These are phyloP conservation scores for Apiotrichum gracile DNA, from an alignment of 1,284 basidiomycete species.

Conservation along the genomic window DNA sequence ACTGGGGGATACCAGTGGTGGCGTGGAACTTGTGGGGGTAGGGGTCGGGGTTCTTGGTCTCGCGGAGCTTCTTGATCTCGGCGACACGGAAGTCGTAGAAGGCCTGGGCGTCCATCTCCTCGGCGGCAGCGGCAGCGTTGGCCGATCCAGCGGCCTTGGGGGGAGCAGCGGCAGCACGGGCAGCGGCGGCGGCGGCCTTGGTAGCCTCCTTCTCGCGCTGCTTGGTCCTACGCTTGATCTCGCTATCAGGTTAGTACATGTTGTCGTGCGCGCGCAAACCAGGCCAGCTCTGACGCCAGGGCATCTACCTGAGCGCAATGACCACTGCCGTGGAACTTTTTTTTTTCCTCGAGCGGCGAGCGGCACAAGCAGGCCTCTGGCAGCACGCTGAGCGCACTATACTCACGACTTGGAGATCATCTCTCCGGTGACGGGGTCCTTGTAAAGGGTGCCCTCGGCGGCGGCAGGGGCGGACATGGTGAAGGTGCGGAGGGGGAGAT, in stretches of 20 bases:
- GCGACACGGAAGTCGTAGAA: constrained; percentile 91
- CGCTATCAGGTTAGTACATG: constrained; percentile 52
- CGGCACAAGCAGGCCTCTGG: background rate
- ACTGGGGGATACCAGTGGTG: constrained; percentile 67
- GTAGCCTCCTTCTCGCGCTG: constrained; percentile 74
- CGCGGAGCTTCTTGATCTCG: constrained; percentile 78
- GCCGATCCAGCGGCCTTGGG: constrained; percentile 36
- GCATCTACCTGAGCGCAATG: background rate
- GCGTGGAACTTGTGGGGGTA: constrained; percentile 99
- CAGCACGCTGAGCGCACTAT: too few species aligned
- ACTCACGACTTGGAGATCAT: constrained; percentile 88
- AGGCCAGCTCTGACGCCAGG: background rate
- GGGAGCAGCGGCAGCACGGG: constrained; percentile 54
- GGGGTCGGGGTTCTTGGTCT: constrained; percentile 80
- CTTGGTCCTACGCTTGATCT: constrained; percentile 85
- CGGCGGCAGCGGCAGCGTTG: constrained; percentile 32
- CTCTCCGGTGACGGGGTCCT: constrained; percentile 83
- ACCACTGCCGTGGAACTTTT: background rate
- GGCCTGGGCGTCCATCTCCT: constrained; percentile 56
- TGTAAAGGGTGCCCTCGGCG: constrained; percentile 40
- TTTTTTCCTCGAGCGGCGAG: background rate
- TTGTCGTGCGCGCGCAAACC: too few species aligned
- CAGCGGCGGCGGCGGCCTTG: constrained; percentile 71
- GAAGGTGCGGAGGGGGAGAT: constrained; percentile 15
- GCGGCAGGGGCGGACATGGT: constrained; percentile 41